These are phyloP conservation scores for Tylopilus sp. DNA, from an alignment of 1,284 basidiomycete species.

Conservation along the genomic window DNA sequence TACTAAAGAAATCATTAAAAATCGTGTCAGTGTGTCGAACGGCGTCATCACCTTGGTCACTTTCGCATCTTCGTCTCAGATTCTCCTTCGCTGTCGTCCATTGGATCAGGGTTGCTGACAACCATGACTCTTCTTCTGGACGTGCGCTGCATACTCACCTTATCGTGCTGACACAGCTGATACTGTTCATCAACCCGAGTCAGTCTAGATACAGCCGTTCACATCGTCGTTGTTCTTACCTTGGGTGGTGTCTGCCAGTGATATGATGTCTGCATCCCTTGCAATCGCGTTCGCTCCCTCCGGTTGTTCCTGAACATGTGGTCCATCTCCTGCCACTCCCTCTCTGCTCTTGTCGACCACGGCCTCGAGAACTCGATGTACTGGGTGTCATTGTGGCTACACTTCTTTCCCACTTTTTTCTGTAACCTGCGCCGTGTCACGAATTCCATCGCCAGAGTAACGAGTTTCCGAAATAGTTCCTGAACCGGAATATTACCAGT, in stretches of 20 bases:
- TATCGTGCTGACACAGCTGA: conserved; percentile 15
- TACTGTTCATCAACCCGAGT: conserved; percentile 13
- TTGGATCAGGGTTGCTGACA: conserved; percentile 30
- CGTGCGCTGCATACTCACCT: conserved; percentile 15
- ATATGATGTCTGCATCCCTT: conserved; percentile 2
- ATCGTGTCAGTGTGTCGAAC: neutral
- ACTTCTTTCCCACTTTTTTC: conserved; percentile 15
- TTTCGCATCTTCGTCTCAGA: conserved; percentile 17
- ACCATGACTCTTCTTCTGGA: conserved; percentile 27
- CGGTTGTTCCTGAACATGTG: conserved; percentile 17
- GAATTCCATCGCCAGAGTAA: conserved; percentile 25
- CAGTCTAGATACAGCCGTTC: conserved; percentile 4
- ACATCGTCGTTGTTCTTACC: conserved; percentile 12
- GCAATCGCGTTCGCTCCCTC: conserved; percentile 10
- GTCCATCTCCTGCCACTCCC: conserved; percentile 28
- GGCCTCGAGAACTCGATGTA: conserved; percentile 24
- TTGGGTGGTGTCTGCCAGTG: conserved; percentile 16
- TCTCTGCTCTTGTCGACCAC: conserved; percentile 28
- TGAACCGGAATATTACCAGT: conserved; percentile 13
- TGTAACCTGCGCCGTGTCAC: conserved; percentile 20
- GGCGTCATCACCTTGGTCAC: conserved; percentile 1
- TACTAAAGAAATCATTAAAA: neutral
- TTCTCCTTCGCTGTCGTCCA: conserved; percentile 28
- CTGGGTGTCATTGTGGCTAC: conserved; percentile 14
- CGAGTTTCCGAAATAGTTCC: conserved; percentile 24